These are phyloP conservation scores for Cladosporium sp. DNA, from an alignment of 2,329 filamentous ascomycete genomes.

Conservation along the genomic window DNA sequence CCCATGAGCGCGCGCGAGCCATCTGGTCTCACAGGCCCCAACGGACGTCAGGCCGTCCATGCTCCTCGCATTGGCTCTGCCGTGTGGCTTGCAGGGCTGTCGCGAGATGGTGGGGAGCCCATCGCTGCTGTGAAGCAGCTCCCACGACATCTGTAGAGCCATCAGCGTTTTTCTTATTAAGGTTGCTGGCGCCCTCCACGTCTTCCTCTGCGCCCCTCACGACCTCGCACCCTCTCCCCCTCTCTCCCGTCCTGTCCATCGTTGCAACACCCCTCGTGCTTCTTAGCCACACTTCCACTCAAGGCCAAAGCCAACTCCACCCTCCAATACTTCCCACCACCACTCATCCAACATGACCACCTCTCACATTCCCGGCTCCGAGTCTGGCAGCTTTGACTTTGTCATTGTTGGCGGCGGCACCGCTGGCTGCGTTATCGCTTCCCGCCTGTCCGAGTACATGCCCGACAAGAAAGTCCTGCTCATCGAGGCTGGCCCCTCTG, in stretches of 20 bases:
- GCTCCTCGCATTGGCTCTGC: not conserved
- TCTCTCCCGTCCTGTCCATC: constrained; percentile 10
- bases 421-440: constrained; percentile 78
- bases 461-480: constrained; percentile 76
- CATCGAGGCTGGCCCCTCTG: constrained; percentile 84
- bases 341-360: constrained; percentile 57
- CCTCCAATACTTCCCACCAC: not conserved
- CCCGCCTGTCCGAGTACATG: constrained; percentile 75
- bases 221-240: not conserved
- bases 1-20: not conserved
- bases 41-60: not conserved
- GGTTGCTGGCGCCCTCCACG: not conserved
- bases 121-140: not conserved
- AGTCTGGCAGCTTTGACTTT: constrained; percentile 72
- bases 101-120: not conserved
- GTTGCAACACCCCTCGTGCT: not conserved
- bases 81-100: not conserved
- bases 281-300: not conserved
- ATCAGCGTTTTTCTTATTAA: constrained; percentile 3
- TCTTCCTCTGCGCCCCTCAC: not conserved
- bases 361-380: constrained; percentile 59
- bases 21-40: not conserved
- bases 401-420: constrained; percentile 82
- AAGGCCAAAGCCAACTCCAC: not conserved
- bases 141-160: not conserved